Evolutionary conservation across 768 basidiomycete genomes (phyloP), one percentile per base, ranked within the genome.

Genomic region (Boletus insuetus): DNA sequence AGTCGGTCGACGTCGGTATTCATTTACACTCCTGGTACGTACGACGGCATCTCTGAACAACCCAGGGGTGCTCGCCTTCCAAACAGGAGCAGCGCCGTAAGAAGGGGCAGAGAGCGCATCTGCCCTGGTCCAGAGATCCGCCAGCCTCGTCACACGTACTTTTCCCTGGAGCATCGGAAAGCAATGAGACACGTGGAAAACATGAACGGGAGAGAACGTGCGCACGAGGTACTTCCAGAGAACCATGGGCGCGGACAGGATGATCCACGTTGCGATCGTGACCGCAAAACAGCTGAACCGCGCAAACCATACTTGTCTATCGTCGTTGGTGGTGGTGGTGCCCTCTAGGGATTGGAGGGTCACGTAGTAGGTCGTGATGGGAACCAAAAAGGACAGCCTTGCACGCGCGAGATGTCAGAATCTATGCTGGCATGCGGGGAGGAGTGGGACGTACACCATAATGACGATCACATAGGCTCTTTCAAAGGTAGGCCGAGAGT

Each of bases 221-320:
- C 77, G 39, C 40, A 76, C 73, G 51, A 72, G 56, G 34, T 63
- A 71, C 58, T 84, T 83, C 80, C 81, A 83, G 22, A 76, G 41
- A 39, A 73, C 43, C 40, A 80, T 63, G 7, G 82, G 82, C 4
- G 67, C 39, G 43, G 70, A 64, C 62, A 81, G 71, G 47, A 81
- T 39, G 24, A 76, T 24, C 49, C 75, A 56, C 19, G 73, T 62
- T 16, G 64, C 79, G 44, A 81, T n/a, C 22, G 69, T 73, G 24
- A 75, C 62, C 7, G 60, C 75, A 35, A 79, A 56, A 19, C 69
- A 64, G 35, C 74, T 68, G 14, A 69, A 63, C 22, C 77, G 75
- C 14, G 76, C 72, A 51, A 76, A 49, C 66, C 68, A 69, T 13
- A 66, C 52, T 29, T 67, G 58, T 17, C 53, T 51, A n/a, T 61